phyloP scores from a whole-genome alignment of 371 early-diverging fungal genomes.

The Haplosporangium sp. region DNA sequence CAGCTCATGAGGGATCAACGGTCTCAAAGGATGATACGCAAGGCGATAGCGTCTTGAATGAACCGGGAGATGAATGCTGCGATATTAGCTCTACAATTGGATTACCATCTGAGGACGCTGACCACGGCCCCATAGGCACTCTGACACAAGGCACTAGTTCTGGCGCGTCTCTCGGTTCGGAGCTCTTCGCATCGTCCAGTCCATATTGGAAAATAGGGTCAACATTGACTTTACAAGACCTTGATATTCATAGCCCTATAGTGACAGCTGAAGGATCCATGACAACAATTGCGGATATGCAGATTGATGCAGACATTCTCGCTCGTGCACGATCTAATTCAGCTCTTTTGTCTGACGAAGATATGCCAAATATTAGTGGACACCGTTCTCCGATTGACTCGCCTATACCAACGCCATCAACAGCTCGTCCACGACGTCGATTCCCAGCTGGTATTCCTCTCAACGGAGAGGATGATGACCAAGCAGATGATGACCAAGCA shows the following conservation, averaged over 20 bases:
- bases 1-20: background rate
- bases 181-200: slow-evolving; percentile 1
- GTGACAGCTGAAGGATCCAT: slow-evolving; percentile 24
- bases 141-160: slow-evolving; percentile 10
- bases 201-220: slow-evolving; percentile 10
- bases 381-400: slow-evolving; percentile 44
- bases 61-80: background rate
- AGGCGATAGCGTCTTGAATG: background rate
- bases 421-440: slow-evolving; percentile 40
- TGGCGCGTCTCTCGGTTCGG: slow-evolving; percentile 4
- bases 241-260: slow-evolving; percentile 38
- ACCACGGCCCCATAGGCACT: background rate
- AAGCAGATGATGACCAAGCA: slow-evolving; percentile 9
- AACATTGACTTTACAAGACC: slow-evolving; percentile 19
- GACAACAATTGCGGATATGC: slow-evolving; percentile 41
- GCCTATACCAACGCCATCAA: slow-evolving; percentile 51
- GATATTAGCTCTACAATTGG: background rate
- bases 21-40: background rate
- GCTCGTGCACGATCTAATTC: slow-evolving; percentile 37
- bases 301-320: slow-evolving; percentile 32
- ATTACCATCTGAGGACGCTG: background rate
- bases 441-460: slow-evolving; percentile 48
- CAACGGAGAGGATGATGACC: slow-evolving; percentile 18
- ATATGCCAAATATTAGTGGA: slow-evolving; percentile 3
- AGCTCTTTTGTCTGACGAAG: slow-evolving; percentile 26